These are phyloP conservation scores for Wickerhamiella cacticola DNA, from an alignment of 805 yeast genomes.

Conservation along the genomic window DNA sequence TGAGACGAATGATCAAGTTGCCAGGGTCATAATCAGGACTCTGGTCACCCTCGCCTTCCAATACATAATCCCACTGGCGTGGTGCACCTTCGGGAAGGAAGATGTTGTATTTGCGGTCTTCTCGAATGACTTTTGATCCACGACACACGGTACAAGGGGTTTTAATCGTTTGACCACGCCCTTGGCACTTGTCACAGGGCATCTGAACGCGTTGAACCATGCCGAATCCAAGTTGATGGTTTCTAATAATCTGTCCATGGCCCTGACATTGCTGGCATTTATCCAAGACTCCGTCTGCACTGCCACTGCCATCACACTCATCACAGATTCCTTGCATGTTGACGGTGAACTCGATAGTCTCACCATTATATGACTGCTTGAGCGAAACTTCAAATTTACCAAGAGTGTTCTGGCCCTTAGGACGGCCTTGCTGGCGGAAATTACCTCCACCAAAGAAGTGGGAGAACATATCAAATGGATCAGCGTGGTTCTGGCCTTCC, in stretches of 20 bases:
- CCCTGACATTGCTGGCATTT: slow-evolving; percentile 65
- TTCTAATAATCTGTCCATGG: slow-evolving; percentile 50
- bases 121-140: slow-evolving; percentile 55
- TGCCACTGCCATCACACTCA: slow-evolving; percentile 73
- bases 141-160: slow-evolving; percentile 56
- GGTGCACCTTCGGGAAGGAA: slow-evolving; percentile 60
- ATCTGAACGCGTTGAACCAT: slow-evolving; percentile 79
- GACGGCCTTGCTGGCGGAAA: slow-evolving; percentile 28
- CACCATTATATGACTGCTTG: slow-evolving; percentile 62
- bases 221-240: slow-evolving; percentile 74
- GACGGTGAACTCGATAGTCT: slow-evolving; percentile 44
- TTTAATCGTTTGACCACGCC: slow-evolving; percentile 56
- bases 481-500: slow-evolving; percentile 29
- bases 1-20: slow-evolving; percentile 50
- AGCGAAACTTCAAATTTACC: slow-evolving; percentile 47
- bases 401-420: slow-evolving; percentile 51
- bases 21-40: slow-evolving; percentile 77
- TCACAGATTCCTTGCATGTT: slow-evolving; percentile 66
- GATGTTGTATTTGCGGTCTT: slow-evolving; percentile 44
- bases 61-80: slow-evolving; percentile 44
- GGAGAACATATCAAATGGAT: slow-evolving; percentile 53
- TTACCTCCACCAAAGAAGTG: slow-evolving; percentile 43
- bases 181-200: slow-evolving; percentile 68
- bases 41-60: slow-evolving; percentile 71
- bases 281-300: slow-evolving; percentile 61